Conservation (phyloP, 2,329 filamentous ascomycete genomes). For the Periconia digitata region DNA sequence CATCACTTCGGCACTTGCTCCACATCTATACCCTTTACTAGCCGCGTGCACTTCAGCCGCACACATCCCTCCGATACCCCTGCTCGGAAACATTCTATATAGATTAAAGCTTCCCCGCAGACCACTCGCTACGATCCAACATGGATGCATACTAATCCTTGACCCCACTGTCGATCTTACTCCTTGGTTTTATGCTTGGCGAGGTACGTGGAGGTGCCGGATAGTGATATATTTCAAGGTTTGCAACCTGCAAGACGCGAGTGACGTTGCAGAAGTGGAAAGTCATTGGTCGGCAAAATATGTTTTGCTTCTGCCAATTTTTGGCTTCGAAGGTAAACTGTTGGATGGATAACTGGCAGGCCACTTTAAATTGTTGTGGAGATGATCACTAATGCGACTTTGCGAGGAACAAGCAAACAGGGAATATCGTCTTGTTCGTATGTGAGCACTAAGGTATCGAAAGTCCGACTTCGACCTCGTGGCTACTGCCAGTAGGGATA, state of each 20-base stretch:
- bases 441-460: too few relatives aligned
- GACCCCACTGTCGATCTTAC: background rate
- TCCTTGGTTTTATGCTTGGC: background rate
- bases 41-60: background rate
- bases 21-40: background rate
- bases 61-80: background rate
- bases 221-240: background rate
- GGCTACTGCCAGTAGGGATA: too few relatives aligned
- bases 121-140: too few relatives aligned
- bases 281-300: background rate
- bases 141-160: too few relatives aligned
- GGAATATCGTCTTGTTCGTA: too few relatives aligned
- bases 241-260: background rate
- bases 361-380: too few relatives aligned
- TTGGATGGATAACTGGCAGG: too few relatives aligned
- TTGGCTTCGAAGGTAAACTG: too few relatives aligned
- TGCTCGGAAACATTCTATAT: background rate
- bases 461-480: too few relatives aligned
- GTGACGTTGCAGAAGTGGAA: background rate
- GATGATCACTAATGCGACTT: too few relatives aligned
- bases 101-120: background rate
- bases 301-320: too few relatives aligned
- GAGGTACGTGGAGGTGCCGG: background rate
- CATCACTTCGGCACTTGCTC: background rate
- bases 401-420: too few relatives aligned